phyloP scores from a whole-genome alignment of 2,329 filamentous ascomycete species.

The Colletotrichum sp. region DNA sequence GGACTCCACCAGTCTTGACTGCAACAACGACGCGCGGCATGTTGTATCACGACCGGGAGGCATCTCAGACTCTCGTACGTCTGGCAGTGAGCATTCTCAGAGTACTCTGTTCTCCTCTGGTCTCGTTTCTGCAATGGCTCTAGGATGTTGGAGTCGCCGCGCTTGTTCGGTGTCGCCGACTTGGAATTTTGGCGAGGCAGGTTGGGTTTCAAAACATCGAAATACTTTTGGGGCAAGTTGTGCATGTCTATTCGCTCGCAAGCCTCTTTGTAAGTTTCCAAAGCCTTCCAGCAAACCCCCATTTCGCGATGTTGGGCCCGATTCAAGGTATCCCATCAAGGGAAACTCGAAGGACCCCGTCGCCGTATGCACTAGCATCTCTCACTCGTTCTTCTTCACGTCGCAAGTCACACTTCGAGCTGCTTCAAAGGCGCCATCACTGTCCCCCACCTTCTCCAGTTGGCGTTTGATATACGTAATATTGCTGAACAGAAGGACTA shows the following conservation, averaged over 20 bases:
- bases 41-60: not conserved
- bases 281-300: not conserved
- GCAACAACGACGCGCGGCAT: not conserved
- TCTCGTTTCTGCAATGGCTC: too few species aligned
- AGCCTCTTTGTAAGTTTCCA: not conserved
- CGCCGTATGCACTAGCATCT: not conserved
- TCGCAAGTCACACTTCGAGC: not conserved
- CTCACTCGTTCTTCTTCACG: not conserved
- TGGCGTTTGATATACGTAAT: not conserved
- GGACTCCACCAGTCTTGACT: not conserved
- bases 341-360: not conserved
- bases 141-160: too few species aligned
- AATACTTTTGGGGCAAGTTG: not conserved
- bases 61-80: not conserved
- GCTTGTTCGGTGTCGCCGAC: too few species aligned
- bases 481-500: constrained; percentile 2
- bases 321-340: not conserved
- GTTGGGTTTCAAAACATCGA: not conserved
- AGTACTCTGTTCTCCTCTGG: too few species aligned
- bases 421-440: not conserved
- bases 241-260: not conserved
- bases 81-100: too few species aligned
- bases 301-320: not conserved
- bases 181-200: not conserved
- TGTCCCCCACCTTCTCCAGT: constrained; percentile 6